phyloP scores from a whole-genome alignment of 2,329 filamentous ascomycete genomes.

The Aspergillus fumigatiaffinis region DNA sequence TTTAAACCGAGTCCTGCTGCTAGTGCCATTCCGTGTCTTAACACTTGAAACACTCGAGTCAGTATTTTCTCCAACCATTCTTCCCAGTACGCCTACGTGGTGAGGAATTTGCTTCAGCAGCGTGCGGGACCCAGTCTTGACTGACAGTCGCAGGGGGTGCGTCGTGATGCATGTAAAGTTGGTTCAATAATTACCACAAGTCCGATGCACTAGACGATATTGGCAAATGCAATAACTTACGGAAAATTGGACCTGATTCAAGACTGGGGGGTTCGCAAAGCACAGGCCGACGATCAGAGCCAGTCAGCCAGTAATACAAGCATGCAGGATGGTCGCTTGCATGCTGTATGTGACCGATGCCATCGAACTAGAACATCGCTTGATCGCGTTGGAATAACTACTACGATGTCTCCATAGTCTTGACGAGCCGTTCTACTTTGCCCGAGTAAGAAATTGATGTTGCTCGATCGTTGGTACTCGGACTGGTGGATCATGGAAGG shows the following conservation, averaged over 20 bases:
- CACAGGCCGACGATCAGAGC: constrained; percentile 3
- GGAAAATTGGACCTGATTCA: not conserved
- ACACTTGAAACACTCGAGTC: not conserved
- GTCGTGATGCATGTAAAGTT: not conserved
- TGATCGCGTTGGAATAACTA: not conserved
- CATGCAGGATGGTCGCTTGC: not conserved
- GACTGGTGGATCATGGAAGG: not conserved
- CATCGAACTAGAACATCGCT: not conserved
- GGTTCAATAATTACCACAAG: not conserved
- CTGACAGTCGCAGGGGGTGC: not conserved
- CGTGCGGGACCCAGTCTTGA: not conserved
- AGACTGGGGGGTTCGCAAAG: not conserved
- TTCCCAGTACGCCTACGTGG: not conserved
- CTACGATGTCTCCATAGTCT: not conserved
- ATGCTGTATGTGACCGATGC: constrained; percentile 5
- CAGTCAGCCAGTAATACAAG: constrained; percentile 1
- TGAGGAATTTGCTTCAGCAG: not conserved
- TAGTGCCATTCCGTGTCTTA: not conserved
- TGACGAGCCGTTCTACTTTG: not conserved
- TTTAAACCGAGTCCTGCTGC: not conserved
- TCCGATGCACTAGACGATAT: not conserved
- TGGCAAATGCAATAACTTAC: not conserved
- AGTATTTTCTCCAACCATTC: not conserved
- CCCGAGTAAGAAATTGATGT: not conserved
- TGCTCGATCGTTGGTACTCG: not conserved